These are phyloP conservation scores for Arabidopsis arenosa DNA, from an alignment of 345 rosid species.

Conservation along the genomic window DNA sequence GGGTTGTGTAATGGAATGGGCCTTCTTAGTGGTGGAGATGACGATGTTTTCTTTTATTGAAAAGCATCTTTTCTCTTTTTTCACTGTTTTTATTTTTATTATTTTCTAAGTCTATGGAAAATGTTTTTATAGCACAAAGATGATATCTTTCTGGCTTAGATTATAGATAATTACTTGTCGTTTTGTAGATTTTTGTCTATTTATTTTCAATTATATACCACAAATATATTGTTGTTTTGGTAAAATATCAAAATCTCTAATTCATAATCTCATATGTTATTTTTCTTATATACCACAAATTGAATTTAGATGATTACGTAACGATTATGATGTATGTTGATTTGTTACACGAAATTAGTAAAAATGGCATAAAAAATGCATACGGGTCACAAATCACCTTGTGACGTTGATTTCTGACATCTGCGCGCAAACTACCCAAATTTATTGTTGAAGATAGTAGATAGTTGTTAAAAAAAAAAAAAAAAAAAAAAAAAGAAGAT, in stretches of 20 bases:
- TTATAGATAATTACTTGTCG: neutral
- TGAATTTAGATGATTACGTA: neutral
- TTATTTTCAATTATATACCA: neutral
- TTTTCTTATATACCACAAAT: neutral
- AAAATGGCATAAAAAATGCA: slow-evolving; percentile 5
- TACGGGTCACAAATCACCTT: slow-evolving; percentile 7
- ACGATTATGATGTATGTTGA: neutral
- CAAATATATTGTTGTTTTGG: neutral
- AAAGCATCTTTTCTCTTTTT: neutral
- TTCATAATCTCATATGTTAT: neutral
- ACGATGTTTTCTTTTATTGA: neutral
- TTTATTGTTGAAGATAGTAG: neutral
- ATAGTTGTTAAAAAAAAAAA: too few species aligned
- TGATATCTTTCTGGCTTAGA: neutral
- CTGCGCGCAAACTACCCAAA: slow-evolving; percentile 4
- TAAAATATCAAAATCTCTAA: neutral
- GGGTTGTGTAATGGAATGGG: slow-evolving; percentile 32
- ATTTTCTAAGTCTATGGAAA: neutral
- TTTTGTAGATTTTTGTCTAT: neutral
- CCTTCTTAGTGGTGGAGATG: slow-evolving; percentile 42
- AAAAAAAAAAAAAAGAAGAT: too few species aligned
- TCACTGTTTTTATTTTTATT: neutral
- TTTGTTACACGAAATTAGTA: neutral
- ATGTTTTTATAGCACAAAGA: neutral
- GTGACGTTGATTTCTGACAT: neutral